A percentile compares a stretch with the other conserved stretches of the same genome.
Conservation (phyloP, 2,329 filamentous ascomycete genomes). For the Dothideomycetes sp. region DNA sequence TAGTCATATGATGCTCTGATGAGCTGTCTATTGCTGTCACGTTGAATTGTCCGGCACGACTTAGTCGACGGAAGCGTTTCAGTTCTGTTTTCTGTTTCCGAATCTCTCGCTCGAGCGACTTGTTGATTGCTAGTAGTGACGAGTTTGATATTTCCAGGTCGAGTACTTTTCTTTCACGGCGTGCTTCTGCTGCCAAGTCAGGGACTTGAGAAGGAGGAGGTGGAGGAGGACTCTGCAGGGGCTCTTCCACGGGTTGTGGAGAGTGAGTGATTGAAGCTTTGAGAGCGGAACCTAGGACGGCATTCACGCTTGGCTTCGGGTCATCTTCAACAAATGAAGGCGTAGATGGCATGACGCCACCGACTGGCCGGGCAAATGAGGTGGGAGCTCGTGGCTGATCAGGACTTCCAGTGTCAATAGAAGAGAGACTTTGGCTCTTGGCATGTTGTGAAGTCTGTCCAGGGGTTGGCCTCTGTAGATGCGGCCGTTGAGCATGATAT, state of each 20-base stretch:
- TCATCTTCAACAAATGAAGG: too few relatives aligned
- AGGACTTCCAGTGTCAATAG: constrained; percentile 6
- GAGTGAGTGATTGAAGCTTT: not conserved
- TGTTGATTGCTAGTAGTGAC: constrained; percentile 87
- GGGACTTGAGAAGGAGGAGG: constrained; percentile 36
- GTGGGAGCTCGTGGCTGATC: too few relatives aligned
- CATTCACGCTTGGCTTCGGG: too few relatives aligned
- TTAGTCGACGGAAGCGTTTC: constrained; percentile 74
- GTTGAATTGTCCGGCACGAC: constrained; percentile 66
- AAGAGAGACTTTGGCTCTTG: constrained; percentile 5
- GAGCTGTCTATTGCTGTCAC: constrained; percentile 19
- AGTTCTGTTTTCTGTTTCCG: constrained; percentile 84
- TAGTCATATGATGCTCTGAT: constrained; percentile 17
- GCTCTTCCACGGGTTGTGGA: not conserved
- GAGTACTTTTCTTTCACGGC: constrained; percentile 86
- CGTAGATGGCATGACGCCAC: too few relatives aligned
- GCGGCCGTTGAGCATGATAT: not conserved
- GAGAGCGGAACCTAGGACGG: too few relatives aligned
- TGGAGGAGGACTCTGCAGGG: not conserved
- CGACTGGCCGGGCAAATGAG: too few relatives aligned
- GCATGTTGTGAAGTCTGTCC: not conserved
- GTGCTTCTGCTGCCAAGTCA: constrained; percentile 76
- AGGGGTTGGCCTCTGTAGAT: not conserved
- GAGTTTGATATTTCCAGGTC: constrained; percentile 96
- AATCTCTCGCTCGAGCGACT: constrained; percentile 81